A percentile compares a stretch with the other conserved stretches of the same genome.
phyloP scores from a whole-genome alignment of 2,329 filamentous ascomycete species.

The Fusarium floridanum region DNA sequence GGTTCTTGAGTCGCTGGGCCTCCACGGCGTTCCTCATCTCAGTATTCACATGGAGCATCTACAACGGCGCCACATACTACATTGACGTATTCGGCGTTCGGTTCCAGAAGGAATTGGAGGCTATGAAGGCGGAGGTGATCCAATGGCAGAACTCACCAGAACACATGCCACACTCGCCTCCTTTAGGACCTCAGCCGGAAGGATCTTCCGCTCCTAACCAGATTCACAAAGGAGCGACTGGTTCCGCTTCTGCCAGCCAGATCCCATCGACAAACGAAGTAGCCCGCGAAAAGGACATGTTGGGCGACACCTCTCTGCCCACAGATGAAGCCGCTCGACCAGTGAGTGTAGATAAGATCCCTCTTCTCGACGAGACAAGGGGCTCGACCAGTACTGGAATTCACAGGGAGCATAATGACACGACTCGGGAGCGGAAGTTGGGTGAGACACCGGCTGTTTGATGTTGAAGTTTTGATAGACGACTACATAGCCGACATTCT shows the following conservation, averaged over 20 bases:
- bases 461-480: neutral
- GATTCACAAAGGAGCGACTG: constrained; percentile 25
- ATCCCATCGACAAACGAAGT: constrained; percentile 33
- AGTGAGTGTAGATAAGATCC: constrained; percentile 66
- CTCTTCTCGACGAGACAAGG: constrained; percentile 64
- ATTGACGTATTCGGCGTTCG: constrained; percentile 97
- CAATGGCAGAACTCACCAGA: constrained; percentile 82
- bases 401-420: constrained; percentile 60
- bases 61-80: constrained; percentile 97
- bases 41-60: constrained; percentile 95
- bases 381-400: constrained; percentile 55
- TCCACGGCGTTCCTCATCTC: constrained; percentile 81
- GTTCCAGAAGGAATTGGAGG: constrained; percentile 96
- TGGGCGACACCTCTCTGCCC: constrained; percentile 26
- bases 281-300: constrained; percentile 32
- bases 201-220: constrained; percentile 22
- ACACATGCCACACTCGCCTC: constrained; percentile 53
- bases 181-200: constrained; percentile 49
- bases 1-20: constrained; percentile 90
- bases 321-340: constrained; percentile 39
- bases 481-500: neutral
- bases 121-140: constrained; percentile 87
- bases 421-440: constrained; percentile 62
- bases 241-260: constrained; percentile 31
- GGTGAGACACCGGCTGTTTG: constrained; percentile 32